phyloP scores from a whole-genome alignment of 306 rosid species.

The Cucurbita moschata region DNA sequence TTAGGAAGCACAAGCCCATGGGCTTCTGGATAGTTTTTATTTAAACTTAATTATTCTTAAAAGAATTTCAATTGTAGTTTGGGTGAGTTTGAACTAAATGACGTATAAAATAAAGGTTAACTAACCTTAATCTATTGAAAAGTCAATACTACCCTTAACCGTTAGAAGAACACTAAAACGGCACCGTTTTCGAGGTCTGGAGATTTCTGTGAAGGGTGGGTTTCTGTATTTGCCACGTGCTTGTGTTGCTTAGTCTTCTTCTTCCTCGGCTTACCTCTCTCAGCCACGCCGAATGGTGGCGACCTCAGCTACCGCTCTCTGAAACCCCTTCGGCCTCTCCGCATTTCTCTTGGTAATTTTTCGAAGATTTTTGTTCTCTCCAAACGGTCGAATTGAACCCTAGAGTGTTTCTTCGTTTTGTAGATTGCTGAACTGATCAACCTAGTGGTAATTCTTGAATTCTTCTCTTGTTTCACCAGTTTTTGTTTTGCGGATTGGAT shows the following conservation, averaged over 20 bases:
- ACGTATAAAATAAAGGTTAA: no score
- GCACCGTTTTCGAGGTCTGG: neutral
- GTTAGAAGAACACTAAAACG: neutral
- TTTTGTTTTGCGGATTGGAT: neutral
- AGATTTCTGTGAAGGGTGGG: neutral
- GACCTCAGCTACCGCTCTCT: neutral
- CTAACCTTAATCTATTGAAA: no score
- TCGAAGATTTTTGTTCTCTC: neutral
- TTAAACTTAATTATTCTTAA: no score
- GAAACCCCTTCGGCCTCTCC: neutral
- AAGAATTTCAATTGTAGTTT: no score
- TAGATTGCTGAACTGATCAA: neutral
- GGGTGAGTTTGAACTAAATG: no score
- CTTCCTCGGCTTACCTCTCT: neutral
- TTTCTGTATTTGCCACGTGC: neutral
- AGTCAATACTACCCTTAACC: neutral
- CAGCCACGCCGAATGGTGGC: slow-evolving; percentile 2
- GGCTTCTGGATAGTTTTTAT: no score
- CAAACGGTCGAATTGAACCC: neutral
- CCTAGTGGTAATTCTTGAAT: neutral
- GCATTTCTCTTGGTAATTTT: neutral
- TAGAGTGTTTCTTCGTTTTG: neutral
- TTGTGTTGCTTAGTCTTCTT: neutral
- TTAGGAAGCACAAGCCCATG: no score
- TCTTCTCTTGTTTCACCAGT: neutral